Evolutionary conservation across 2,329 filamentous ascomycete species (phyloP).

Genomic region (Xylaria hypoxylon): DNA sequence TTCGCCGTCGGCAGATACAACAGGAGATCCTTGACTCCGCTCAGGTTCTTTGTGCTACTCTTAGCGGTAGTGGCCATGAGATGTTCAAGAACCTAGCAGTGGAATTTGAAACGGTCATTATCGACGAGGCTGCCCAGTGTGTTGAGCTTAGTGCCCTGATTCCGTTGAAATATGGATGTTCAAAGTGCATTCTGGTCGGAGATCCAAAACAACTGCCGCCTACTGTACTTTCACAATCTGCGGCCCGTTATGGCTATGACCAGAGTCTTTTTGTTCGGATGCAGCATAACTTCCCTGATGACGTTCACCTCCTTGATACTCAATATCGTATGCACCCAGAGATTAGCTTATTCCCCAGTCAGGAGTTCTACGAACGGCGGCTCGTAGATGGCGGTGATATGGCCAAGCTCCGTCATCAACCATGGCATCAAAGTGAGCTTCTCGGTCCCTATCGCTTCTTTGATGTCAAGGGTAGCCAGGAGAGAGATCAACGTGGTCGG

Average conservation of each 20-base stretch:
- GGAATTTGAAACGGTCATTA: slow-evolving; percentile 98
- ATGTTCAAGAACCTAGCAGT: slow-evolving; percentile 96
- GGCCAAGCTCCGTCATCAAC: slow-evolving; percentile 77
- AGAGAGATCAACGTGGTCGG: slow-evolving; percentile 82
- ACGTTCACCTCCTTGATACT: slow-evolving; percentile 94
- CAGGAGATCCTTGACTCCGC: slow-evolving; percentile 91
- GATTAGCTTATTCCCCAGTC: slow-evolving; percentile 90
- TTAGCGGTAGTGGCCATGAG: slow-evolving; percentile 95
- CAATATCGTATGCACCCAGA: slow-evolving; percentile 99
- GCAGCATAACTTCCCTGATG: slow-evolving; percentile 89
- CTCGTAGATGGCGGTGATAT: slow-evolving; percentile 88
- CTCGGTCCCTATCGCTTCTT: slow-evolving; percentile 97
- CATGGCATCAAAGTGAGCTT: slow-evolving; percentile 86
- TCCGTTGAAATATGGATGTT: slow-evolving; percentile 95
- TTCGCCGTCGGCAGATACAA: slow-evolving; percentile 85
- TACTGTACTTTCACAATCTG: slow-evolving; percentile 93
- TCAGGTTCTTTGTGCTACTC: slow-evolving; percentile 92
- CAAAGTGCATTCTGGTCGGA: slow-evolving; percentile 96
- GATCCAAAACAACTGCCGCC: slow-evolving; percentile 97
- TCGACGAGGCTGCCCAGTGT: slow-evolving; percentile 97
- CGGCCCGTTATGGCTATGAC: slow-evolving; percentile 92
- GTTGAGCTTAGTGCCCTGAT: slow-evolving; percentile 97
- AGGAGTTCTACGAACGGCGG: slow-evolving; percentile 90
- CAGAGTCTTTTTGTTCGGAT: slow-evolving; percentile 98
- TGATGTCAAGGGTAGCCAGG: slow-evolving; percentile 90